Evolutionary conservation across 106 monocot species (phyloP).

Genomic region (Vanilla planifolia): DNA sequence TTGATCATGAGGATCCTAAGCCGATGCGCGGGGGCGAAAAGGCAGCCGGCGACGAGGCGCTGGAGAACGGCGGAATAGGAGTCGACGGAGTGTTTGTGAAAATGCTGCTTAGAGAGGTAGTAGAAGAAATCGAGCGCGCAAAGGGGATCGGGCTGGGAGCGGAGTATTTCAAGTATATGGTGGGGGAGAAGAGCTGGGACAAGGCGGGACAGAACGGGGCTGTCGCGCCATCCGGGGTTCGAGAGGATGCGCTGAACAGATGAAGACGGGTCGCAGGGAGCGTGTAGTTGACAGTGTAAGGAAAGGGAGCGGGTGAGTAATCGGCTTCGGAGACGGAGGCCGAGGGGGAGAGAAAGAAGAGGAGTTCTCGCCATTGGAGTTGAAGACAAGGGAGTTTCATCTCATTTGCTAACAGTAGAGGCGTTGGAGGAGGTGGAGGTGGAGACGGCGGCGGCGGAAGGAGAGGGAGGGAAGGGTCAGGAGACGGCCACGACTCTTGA

Average conservation of each 20-base stretch:
- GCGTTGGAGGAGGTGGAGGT: not conserved
- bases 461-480: not conserved
- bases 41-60: constrained; percentile 32
- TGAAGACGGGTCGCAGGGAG: too few species aligned
- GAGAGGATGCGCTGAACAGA: constrained; percentile 28
- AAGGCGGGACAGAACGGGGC: constrained; percentile 28
- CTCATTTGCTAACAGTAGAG: not conserved
- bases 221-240: constrained; percentile 29
- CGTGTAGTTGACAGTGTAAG: not conserved
- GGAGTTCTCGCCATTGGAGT: constrained; percentile 7
- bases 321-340: too few species aligned
- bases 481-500: not conserved
- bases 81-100: constrained; percentile 34
- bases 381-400: constrained; percentile 1
- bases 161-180: constrained; percentile 30
- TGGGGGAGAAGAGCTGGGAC: constrained; percentile 17
- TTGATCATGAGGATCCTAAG: constrained; percentile 30
- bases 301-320: not conserved
- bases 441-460: not conserved
- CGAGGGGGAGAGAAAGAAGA: constrained; percentile 8
- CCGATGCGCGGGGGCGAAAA: constrained; percentile 30
- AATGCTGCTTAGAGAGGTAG: constrained; percentile 40
- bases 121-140: constrained; percentile 28
- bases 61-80: constrained; percentile 25
- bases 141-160: constrained; percentile 16